phyloP scores from a whole-genome alignment of 2,329 filamentous ascomycete species.

The Phialocephala subalpina region DNA sequence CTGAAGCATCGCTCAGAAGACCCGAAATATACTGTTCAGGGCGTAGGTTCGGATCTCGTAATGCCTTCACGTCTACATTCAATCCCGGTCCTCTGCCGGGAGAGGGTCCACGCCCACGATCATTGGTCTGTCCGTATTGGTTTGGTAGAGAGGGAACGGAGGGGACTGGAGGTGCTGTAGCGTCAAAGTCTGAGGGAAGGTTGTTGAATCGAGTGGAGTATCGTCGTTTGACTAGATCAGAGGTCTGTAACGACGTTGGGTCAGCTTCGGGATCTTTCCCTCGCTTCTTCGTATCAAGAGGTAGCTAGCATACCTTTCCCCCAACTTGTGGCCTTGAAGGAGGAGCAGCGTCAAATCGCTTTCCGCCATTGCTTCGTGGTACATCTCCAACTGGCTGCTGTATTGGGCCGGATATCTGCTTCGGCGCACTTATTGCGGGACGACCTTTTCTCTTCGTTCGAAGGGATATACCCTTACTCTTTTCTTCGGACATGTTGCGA shows the following conservation, averaged over 20 bases:
- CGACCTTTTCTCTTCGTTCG: constrained; percentile 68
- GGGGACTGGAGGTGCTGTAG: constrained; percentile 72
- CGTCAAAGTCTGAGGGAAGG: constrained; percentile 72
- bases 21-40: constrained; percentile 76
- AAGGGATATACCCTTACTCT: constrained; percentile 66
- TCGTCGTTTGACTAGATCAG: constrained; percentile 89
- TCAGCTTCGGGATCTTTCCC: not conserved
- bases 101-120: constrained; percentile 38
- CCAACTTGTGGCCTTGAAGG: constrained; percentile 60
- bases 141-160: constrained; percentile 74
- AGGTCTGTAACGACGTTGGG: constrained; percentile 54
- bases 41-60: constrained; percentile 81
- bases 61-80: constrained; percentile 76
- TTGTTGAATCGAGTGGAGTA: constrained; percentile 95
- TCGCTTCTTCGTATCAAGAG: not conserved
- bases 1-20: constrained; percentile 47
- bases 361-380: constrained; percentile 47
- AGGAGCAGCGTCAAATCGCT: constrained; percentile 46
- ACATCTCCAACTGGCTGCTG: constrained; percentile 55
- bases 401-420: constrained; percentile 69
- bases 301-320: constrained; percentile 58
- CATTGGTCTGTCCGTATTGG: constrained; percentile 47
- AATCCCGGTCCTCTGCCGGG: constrained; percentile 59
- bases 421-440: constrained; percentile 68
- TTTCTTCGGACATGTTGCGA: constrained; percentile 65